These are phyloP conservation scores for Aegle marmelos DNA, from an alignment of 345 rosid genomes.

Conservation along the genomic window DNA sequence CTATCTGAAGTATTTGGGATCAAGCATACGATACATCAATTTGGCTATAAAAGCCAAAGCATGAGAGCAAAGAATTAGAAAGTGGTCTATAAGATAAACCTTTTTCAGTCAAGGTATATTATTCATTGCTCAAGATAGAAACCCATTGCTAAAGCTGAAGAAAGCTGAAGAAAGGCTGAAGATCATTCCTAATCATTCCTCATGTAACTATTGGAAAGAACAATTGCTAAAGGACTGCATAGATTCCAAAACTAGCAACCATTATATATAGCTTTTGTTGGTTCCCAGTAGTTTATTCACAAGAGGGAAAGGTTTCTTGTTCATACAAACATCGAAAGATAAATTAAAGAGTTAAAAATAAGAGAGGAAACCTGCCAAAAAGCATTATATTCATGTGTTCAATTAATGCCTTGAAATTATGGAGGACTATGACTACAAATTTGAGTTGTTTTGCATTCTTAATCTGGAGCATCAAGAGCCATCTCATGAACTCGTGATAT, in stretches of 20 bases:
- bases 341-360: neutral
- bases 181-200: slow-evolving; percentile 2
- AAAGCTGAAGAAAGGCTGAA: neutral
- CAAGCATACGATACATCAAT: neutral
- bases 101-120: neutral
- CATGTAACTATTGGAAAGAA: neutral
- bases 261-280: neutral
- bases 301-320: neutral
- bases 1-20: neutral
- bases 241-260: neutral
- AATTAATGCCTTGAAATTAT: neutral
- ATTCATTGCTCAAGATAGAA: too few relatives aligned
- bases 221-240: neutral
- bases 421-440: neutral
- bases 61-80: neutral
- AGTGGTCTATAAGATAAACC: neutral
- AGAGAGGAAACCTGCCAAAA: neutral
- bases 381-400: neutral
- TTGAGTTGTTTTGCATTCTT: neutral
- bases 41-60: neutral
- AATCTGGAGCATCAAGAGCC: neutral
- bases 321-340: neutral
- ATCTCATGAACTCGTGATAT: neutral
- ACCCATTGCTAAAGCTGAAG: neutral
- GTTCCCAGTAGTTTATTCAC: neutral